Evolutionary conservation across 805 yeast species (phyloP).

Genomic region (Sugiyamaella marilandica): DNA sequence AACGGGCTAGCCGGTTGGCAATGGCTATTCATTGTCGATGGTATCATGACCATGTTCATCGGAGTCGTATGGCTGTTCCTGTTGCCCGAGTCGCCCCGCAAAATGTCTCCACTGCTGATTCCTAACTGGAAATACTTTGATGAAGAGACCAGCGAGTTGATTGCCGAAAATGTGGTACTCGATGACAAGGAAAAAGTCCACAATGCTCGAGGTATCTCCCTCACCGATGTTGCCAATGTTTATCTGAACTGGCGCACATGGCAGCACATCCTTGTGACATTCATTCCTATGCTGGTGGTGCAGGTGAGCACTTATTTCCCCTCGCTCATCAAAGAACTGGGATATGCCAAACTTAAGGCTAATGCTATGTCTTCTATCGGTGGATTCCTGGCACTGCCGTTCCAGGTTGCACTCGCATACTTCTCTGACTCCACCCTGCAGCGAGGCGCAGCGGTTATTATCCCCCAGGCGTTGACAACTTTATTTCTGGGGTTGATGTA

Average conservation of each 20-base stretch:
- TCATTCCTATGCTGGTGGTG: constrained; percentile 51
- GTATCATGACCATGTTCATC: constrained; percentile 38
- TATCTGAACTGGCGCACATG: constrained; percentile 50
- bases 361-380: constrained; percentile 47
- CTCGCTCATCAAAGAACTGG: constrained; percentile 50
- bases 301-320: constrained; percentile 59
- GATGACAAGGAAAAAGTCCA: constrained; percentile 27
- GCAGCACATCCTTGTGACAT: constrained; percentile 48
- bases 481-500: constrained; percentile 9
- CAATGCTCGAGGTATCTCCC: constrained; percentile 43
- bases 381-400: constrained; percentile 13
- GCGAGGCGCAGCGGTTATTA: constrained; percentile 11
- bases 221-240: constrained; percentile 39
- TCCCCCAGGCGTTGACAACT: constrained; percentile 10
- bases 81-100: constrained; percentile 35
- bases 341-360: constrained; percentile 60
- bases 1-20: constrained; percentile 44
- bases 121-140: constrained; percentile 9
- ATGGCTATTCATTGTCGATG: constrained; percentile 49
- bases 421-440: constrained; percentile 9
- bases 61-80: constrained; percentile 35
- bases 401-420: constrained; percentile 9
- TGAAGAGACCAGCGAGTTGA: background rate
- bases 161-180: background rate
- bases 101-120: constrained; percentile 11